Conservation (phyloP, 2,329 filamentous ascomycete genomes). For the Apiospora kogelbergensis region DNA sequence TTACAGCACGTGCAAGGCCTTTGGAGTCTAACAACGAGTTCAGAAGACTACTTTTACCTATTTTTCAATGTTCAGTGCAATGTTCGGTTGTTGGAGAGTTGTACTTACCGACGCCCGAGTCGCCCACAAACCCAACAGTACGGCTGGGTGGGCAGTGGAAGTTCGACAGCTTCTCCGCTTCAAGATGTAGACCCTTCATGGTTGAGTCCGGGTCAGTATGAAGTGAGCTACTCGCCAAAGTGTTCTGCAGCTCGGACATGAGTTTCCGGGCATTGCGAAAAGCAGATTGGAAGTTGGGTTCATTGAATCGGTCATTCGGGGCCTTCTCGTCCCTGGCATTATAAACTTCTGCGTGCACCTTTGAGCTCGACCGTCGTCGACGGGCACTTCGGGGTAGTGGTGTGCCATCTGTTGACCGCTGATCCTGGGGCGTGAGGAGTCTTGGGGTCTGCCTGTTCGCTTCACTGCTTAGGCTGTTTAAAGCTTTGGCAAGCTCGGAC, state of each 20-base stretch:
- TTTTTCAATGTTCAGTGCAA: background rate
- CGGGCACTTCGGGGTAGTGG: background rate
- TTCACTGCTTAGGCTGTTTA: background rate
- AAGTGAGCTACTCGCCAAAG: slow-evolving; percentile 35
- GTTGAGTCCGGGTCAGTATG: slow-evolving; percentile 38
- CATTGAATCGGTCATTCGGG: slow-evolving; percentile 36
- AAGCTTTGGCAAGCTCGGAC: background rate
- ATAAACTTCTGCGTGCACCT: background rate
- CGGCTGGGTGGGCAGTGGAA: background rate
- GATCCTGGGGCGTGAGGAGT: background rate
- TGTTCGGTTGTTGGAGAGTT: background rate
- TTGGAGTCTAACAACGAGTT: background rate
- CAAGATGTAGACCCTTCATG: slow-evolving; percentile 24
- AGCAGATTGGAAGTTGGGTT: slow-evolving; percentile 33
- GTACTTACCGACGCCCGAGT: background rate
- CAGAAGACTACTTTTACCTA: background rate
- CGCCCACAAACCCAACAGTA: background rate
- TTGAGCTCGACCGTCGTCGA: slow-evolving; percentile 15
- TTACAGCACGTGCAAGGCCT: background rate
- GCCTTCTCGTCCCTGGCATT: slow-evolving; percentile 30
- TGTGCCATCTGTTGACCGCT: background rate
- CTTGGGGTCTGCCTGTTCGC: background rate
- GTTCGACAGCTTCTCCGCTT: background rate
- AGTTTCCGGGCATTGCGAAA: slow-evolving; percentile 34
- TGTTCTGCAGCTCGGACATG: slow-evolving; percentile 29